Evolutionary conservation across 352 stramenopile species (phyloP).

Genomic region (Plasmopara muralis): DNA sequence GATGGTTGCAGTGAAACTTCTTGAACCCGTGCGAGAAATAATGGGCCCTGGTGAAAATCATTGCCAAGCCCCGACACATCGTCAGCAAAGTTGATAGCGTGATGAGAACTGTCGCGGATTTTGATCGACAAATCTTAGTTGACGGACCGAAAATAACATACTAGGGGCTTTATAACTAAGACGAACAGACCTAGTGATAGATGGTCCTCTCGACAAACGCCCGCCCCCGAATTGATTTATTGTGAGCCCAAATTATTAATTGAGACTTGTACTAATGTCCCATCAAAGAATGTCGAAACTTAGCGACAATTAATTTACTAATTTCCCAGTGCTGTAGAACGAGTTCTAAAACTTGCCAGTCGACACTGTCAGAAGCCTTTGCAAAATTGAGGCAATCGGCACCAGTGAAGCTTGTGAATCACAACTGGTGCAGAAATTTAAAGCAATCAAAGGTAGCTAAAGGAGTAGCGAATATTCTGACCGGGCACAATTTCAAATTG

Average conservation of each 20-base stretch:
- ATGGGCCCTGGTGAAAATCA: background rate
- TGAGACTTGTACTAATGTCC: background rate
- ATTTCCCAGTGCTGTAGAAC: conserved; percentile 2
- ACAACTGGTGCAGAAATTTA: background rate
- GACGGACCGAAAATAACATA: background rate
- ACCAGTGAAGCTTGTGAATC: background rate
- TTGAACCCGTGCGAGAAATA: background rate
- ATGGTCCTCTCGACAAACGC: background rate
- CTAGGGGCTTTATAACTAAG: background rate
- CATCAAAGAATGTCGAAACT: background rate
- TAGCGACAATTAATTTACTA: background rate
- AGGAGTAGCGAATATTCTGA: background rate
- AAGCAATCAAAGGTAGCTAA: background rate
- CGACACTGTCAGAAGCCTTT: conserved; percentile 8
- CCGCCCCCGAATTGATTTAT: background rate
- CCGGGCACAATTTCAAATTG: background rate
- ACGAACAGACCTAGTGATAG: background rate
- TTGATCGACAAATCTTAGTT: background rate
- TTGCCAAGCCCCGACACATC: background rate
- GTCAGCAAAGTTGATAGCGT: background rate
- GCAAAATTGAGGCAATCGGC: conserved; percentile 3
- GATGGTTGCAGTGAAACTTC: background rate
- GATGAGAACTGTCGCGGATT: background rate
- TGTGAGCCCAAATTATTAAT: background rate
- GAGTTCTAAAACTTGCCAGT: conserved; percentile 2